Base-by-base conservation (phyloP, 2,329 filamentous ascomycete genomes). In the Aspergillus terreus region DNA sequence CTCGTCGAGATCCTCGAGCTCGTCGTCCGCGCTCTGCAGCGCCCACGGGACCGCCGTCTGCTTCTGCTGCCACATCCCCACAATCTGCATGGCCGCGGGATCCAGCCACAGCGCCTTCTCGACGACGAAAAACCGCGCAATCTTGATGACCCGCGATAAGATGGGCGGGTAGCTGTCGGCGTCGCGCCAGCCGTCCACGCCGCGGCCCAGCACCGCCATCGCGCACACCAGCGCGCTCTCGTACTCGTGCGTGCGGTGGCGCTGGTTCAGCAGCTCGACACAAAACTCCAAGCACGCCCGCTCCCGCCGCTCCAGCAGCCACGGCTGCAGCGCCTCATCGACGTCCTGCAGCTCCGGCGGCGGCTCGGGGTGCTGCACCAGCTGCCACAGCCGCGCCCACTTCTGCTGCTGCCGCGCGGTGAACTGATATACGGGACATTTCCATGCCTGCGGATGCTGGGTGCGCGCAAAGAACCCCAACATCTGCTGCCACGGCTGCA, bases 221-320 rank as follows among this genome's bases (percentile, higher is more conserved):
- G 44, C 19, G 6, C 19, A 51, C 14, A 51, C 23, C 12, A 51
- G 15, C 19, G 21, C 19, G 9, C 44, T 51, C 38, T 47, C 12
- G 32, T 55, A 19, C 49, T 46, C 30, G 17, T 49, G 40, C 9
- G 23, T 36, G 19, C 30, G 19, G 6, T 49, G 12, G 10, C 10
- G 17, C 47, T 49, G 30, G 19, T 49, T 49, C 17, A 49, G 14
- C 19, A 49, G 19, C 40, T 49, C 15, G 6, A 49, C 30, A 12
- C 17, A 49, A 12, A 36, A 44, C 17, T 38, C 30, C 2, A 47
- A 6, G 7, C 19, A 47, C 19, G 19, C 32, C 30, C n/a, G 15
- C 33, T 47, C 19, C 1, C n/a, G 33, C 19, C 4, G 6, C 5
- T 19, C 2, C 0, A 46, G 7, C 6, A 46, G 14, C 27, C 15